phyloP scores from a whole-genome alignment of 441 rosid species.

The Populus hybrid region DNA sequence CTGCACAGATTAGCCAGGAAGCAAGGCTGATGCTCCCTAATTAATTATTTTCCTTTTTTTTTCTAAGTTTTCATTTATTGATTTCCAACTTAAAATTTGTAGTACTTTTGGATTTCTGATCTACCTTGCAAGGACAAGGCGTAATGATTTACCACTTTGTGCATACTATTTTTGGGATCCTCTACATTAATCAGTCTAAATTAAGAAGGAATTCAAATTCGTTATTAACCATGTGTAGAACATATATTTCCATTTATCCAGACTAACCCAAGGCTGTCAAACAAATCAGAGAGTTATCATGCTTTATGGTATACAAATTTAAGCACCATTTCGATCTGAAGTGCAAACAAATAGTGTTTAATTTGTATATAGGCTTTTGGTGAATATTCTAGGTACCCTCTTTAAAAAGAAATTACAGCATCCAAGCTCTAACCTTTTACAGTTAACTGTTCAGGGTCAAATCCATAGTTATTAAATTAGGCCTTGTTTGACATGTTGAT shows the following conservation, averaged over 20 bases:
- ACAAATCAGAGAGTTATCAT: too few species aligned
- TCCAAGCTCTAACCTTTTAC: too few species aligned
- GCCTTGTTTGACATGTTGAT: too few species aligned
- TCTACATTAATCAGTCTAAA: neutral
- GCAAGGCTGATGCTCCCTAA: neutral
- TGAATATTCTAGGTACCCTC: too few species aligned
- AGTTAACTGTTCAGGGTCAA: too few species aligned
- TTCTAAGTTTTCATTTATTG: neutral
- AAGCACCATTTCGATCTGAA: too few species aligned
- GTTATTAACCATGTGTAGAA: neutral
- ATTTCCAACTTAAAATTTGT: neutral
- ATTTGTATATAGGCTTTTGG: too few species aligned
- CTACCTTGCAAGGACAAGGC: neutral
- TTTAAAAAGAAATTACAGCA: too few species aligned
- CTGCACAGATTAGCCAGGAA: neutral
- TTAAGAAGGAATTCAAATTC: neutral
- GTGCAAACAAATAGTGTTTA: too few species aligned
- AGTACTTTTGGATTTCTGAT: neutral
- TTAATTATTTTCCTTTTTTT: neutral
- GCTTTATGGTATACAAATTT: too few species aligned
- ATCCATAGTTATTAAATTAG: too few species aligned
- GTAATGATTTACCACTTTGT: neutral
- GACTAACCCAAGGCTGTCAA: too few species aligned
- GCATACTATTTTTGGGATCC: neutral
- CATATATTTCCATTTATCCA: neutral